These are phyloP conservation scores for Ceratocystis albifundus DNA, from an alignment of 2,329 filamentous ascomycete species.

Conservation along the genomic window DNA sequence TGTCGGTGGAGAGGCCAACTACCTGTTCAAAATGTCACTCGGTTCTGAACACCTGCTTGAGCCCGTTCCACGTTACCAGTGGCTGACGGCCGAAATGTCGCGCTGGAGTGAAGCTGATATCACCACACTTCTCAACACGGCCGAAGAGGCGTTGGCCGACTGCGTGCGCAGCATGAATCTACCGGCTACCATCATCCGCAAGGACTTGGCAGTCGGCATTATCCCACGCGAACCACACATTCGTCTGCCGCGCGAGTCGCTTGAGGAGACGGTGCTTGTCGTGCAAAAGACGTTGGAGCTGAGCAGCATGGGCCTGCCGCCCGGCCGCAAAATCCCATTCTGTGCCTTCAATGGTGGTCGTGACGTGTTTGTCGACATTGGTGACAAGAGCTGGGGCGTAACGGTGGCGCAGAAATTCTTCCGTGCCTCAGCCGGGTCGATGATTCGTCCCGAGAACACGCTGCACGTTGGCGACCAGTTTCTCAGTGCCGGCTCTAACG, in stretches of 20 bases:
- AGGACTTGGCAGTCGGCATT: constrained; percentile 76
- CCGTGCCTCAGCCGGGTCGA: constrained; percentile 39
- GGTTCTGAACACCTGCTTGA: constrained; percentile 54
- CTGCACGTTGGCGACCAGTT: constrained; percentile 97
- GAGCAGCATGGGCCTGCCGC: constrained; percentile 43
- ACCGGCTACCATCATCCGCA: constrained; percentile 69
- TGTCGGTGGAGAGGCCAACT: constrained; percentile 93
- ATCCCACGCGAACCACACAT: constrained; percentile 51
- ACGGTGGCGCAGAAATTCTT: constrained; percentile 87
- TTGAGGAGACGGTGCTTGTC: constrained; percentile 92
- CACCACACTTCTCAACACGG: constrained; percentile 69
- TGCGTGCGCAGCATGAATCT: constrained; percentile 71
- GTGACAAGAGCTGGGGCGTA: constrained; percentile 95
- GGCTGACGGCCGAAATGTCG: constrained; percentile 69
- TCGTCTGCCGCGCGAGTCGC: constrained; percentile 70
- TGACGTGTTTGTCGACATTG: constrained; percentile 97
- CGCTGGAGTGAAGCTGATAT: constrained; percentile 69
- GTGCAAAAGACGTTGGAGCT: constrained; percentile 87
- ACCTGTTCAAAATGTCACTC: constrained; percentile 70
- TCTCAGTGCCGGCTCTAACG: constrained; percentile 84
- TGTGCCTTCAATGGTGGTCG: constrained; percentile 97
- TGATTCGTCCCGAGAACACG: constrained; percentile 62
- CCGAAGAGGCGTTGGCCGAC: constrained; percentile 70
- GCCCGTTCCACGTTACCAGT: constrained; percentile 53
- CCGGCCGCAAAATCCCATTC: constrained; percentile 54